Percentiles rank a stretch among this genome's conserved stretches.
These are phyloP conservation scores for Neckera pumila DNA, from an alignment of 225 moss, liverwort and hornwort species.

Conservation along the genomic window DNA sequence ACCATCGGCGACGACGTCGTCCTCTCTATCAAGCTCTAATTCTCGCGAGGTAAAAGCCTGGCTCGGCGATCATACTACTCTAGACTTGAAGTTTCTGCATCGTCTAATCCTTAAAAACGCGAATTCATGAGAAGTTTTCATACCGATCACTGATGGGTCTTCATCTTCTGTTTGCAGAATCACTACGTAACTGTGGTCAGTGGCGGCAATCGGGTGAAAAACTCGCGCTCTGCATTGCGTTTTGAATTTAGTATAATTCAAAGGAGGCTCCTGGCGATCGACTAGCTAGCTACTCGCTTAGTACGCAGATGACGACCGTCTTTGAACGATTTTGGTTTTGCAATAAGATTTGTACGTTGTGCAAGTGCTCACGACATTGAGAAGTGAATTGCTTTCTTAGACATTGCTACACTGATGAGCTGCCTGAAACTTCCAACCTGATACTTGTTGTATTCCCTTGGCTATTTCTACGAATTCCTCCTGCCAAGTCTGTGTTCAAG, in stretches of 20 bases:
- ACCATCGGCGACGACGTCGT: not conserved
- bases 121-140: not conserved
- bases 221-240: not conserved
- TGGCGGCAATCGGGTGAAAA: not conserved
- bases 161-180: not conserved
- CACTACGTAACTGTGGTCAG: not conserved
- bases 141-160: not conserved
- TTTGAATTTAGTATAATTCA: not conserved
- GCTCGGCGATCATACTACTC: not conserved
- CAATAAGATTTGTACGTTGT: not conserved
- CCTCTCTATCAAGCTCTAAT: not conserved
- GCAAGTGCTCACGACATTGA: not conserved
- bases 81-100: not conserved
- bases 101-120: not conserved
- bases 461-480: not conserved
- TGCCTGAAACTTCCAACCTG: not conserved
- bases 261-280: not conserved
- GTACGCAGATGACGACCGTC: not conserved
- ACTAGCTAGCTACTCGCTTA: not conserved
- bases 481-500: not conserved
- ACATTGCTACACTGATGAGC: not conserved
- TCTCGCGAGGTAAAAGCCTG: not conserved
- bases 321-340: not conserved
- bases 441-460: not conserved
- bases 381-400: not conserved